These are phyloP conservation scores for Rhynchosporium agropyri DNA, from an alignment of 2,329 filamentous ascomycete genomes.

Conservation along the genomic window DNA sequence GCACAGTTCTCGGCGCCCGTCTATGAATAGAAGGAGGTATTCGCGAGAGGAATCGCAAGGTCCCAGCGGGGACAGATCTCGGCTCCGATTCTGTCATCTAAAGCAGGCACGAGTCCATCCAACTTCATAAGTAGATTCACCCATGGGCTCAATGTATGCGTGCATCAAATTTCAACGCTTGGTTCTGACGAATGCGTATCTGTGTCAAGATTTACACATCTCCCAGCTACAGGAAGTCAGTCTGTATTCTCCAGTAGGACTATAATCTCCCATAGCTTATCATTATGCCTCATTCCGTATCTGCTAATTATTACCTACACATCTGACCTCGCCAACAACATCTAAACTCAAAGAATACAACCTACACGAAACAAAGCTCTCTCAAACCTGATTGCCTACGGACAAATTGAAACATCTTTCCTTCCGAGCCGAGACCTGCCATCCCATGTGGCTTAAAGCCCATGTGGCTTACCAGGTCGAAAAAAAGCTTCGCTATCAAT, in stretches of 20 bases:
- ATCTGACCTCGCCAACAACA: neutral
- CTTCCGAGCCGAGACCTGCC: conserved; percentile 1
- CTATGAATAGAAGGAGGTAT: neutral
- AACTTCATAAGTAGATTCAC: neutral
- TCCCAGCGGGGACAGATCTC: neutral
- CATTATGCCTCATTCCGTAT: neutral
- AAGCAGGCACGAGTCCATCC: neutral
- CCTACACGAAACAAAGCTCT: conserved; percentile 18
- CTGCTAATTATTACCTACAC: neutral
- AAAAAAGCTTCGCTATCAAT: conserved; percentile 6
- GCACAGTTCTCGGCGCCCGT: no score
- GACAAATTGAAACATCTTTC: neutral
- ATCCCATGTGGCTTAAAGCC: conserved; percentile 6
- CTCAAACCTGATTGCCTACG: neutral
- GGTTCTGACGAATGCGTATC: neutral
- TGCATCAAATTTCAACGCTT: neutral
- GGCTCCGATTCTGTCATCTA: neutral
- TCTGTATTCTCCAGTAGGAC: neutral
- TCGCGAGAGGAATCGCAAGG: no score
- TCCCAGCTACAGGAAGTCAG: neutral
- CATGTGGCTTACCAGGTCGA: conserved; percentile 8
- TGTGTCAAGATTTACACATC: neutral
- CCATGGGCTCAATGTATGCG: neutral
- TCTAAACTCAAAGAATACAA: conserved; percentile 5
- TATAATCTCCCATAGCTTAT: conserved; percentile 1